These are phyloP conservation scores for Acanthamoeba castellanii DNA, from an alignment of 208 protist species.

Conservation along the genomic window DNA sequence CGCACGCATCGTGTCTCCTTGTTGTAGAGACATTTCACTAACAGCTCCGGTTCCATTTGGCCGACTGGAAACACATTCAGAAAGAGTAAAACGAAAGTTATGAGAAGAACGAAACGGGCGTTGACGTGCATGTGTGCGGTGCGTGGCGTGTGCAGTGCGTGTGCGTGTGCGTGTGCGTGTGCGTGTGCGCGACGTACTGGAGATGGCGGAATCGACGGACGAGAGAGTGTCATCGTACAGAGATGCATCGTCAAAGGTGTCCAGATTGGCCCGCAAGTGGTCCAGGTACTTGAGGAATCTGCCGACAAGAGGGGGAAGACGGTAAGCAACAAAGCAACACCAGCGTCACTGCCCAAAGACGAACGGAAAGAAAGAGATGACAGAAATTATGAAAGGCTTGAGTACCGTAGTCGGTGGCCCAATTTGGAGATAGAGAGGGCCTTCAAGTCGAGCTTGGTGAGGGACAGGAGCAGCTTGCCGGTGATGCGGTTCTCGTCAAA, in stretches of 20 bases:
- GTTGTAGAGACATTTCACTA: conserved; percentile 51
- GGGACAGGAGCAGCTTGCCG: conserved; percentile 61
- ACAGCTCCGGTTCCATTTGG: conserved; percentile 51
- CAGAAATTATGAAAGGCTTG: neutral
- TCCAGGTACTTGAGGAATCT: conserved; percentile 69
- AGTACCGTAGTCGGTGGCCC: conserved; percentile 60
- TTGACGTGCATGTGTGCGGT: neutral
- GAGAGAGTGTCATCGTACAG: conserved; percentile 70
- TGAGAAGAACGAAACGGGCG: neutral
- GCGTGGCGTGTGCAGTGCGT: too few species aligned
- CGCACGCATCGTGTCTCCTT: conserved; percentile 47
- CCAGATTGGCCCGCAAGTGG: neutral
- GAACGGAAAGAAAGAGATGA: neutral
- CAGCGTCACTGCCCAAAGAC: neutral
- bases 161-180: neutral
- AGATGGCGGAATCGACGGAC: conserved; percentile 58
- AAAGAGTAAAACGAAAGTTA: neutral
- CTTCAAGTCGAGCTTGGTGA: conserved; percentile 72
- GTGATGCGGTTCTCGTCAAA: conserved; percentile 45
- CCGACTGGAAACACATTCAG: neutral
- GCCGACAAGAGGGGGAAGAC: neutral
- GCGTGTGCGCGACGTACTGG: neutral
- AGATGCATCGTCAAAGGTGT: conserved; percentile 23
- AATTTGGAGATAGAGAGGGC: conserved; percentile 39
- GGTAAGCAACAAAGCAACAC: neutral